Base-by-base conservation (phyloP, 2,329 filamentous ascomycete genomes). In the Aspergillus sp. region DNA sequence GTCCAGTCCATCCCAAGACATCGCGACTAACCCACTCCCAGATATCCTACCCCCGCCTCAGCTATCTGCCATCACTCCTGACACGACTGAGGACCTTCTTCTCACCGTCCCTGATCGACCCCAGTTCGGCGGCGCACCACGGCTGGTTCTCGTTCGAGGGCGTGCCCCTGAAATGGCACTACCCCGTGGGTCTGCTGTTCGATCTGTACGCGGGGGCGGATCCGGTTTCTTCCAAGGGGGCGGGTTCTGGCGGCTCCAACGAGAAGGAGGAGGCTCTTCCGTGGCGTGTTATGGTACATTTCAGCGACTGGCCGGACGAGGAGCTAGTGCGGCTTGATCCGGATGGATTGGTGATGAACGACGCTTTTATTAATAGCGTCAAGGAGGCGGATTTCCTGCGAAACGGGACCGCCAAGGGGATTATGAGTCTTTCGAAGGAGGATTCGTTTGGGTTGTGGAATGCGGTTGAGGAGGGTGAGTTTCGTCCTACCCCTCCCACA, bases 371-470 rank as follows among this genome's bases (percentile, higher is more conserved):
- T 33, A 81, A 82, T 43, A 75, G 69, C 32, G 78, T 82, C 40
- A 83, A 83, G 53, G 79, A 82, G 69, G 86, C 88, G 17, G 86
- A 94, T 59, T 93, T 86, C 46, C 68, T 93, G 31, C 76, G 88
- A 32, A 89, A 91, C 46, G 86, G 86, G 27, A 91, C 82, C 33
- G 86, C 85, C 11, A 86, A 89, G 55, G 80, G 82, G 39, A 88
- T 93, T 51, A 93, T 94, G 85, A 80, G 78, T 33, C 67, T 95
- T 50, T 86, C 81, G 39, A 88, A 86, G 55, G 78, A 83, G 28
- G 79, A 93, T 55, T 91, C 84, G 10, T 84, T 79, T 5, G 74
- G 80, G 19, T 68, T 95, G 20, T 95, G 88, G 86, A 73, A 79
- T 43, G 74, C 83, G 7, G 83, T 93, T 26, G 71, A 80, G 55